Conservation (phyloP, 225 moss, liverwort and hornwort genomes). For the Pseudoscleropodium purum region DNA sequence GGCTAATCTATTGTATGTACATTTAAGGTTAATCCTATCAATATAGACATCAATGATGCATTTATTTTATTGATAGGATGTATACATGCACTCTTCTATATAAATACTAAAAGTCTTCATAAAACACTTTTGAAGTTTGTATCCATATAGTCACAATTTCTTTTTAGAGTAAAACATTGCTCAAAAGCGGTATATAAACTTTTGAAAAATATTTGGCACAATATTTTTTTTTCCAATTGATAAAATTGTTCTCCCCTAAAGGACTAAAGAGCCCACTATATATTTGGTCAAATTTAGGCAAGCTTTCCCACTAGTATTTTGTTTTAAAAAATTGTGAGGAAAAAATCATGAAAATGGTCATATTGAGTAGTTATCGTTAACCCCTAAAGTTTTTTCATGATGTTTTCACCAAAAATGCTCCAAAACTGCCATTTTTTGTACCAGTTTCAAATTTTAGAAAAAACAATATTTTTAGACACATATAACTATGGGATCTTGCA, state of each 20-base stretch:
- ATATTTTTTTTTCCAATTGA: not conserved
- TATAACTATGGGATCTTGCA: too few relatives aligned
- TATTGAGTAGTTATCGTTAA: too few relatives aligned
- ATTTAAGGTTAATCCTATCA: not conserved
- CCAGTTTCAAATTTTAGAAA: too few relatives aligned
- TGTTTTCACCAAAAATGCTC: too few relatives aligned
- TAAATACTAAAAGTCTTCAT: not conserved
- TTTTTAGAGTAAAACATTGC: not conserved
- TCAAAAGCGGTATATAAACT: not conserved
- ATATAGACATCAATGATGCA: not conserved
- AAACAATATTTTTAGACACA: too few relatives aligned
- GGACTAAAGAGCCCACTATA: not conserved
- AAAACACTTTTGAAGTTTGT: not conserved
- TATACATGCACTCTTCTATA: not conserved
- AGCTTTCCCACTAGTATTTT: not conserved
- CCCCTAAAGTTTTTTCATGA: too few relatives aligned
- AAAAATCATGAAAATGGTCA: not conserved
- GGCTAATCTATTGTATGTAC: not conserved
- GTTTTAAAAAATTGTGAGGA: not conserved
- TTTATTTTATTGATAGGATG: not conserved
- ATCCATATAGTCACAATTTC: not conserved
- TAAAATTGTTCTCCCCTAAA: accelerated
- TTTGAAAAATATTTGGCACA: not conserved
- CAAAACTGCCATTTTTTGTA: too few relatives aligned
- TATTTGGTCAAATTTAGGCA: not conserved